Evolutionary conservation across 108 stramenopile genomes (phyloP).

Genomic region (Skeletonema menzelii): DNA sequence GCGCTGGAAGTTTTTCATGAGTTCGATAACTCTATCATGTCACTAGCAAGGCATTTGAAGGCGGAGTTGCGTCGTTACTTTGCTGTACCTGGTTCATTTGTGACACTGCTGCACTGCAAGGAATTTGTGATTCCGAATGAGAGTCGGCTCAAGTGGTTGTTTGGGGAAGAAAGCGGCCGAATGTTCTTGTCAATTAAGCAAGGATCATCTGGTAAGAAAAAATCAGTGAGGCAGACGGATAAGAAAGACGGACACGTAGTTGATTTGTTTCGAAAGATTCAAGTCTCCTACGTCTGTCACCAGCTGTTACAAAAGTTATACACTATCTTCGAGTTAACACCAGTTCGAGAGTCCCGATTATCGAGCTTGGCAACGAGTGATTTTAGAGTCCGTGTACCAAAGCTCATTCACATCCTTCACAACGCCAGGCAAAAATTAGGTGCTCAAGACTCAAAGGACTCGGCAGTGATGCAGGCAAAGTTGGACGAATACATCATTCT

Average conservation of each 20-base stretch:
- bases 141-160: constrained; percentile 31
- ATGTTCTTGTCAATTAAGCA: constrained; percentile 6
- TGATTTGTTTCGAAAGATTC: constrained; percentile 25
- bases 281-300: constrained; percentile 18
- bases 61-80: constrained; percentile 29
- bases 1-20: constrained; percentile 30
- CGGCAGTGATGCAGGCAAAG: constrained; percentile 4
- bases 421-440: constrained; percentile 8
- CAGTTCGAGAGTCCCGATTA: background rate
- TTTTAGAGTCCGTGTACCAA: background rate
- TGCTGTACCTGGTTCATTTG: constrained; percentile 34
- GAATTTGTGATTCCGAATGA: constrained; percentile 35
- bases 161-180: constrained; percentile 19
- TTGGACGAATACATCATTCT: constrained; percentile 35
- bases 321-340: constrained; percentile 10
- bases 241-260: background rate
- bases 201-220: background rate
- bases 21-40: constrained; percentile 41
- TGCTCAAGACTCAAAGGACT: background rate
- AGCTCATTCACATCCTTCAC: constrained; percentile 11
- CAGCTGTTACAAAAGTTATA: constrained; percentile 25
- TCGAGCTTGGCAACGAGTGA: background rate
- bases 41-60: constrained; percentile 23
- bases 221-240: background rate
- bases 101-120: constrained; percentile 22